These are phyloP conservation scores for Gardenia jasminoides DNA, from an alignment of 257 asterid genomes.

Conservation along the genomic window DNA sequence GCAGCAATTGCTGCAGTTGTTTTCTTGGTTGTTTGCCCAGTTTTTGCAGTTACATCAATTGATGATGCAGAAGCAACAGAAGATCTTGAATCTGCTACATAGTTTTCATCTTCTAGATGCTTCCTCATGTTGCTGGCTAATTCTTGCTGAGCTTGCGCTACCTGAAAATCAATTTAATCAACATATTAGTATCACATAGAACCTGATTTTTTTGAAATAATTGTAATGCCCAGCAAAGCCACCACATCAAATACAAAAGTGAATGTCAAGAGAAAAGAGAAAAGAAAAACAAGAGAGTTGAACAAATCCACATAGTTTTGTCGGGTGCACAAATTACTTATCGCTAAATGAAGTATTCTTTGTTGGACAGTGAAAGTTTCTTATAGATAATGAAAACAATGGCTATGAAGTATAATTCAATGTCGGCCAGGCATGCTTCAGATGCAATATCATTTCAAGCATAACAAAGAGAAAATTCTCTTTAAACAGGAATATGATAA, in stretches of 20 bases:
- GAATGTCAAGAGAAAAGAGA: not conserved
- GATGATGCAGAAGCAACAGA: constrained; percentile 21
- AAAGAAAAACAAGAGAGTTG: not conserved
- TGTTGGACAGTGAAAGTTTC: not conserved
- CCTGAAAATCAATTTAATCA: constrained; percentile 42
- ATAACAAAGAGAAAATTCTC: not conserved
- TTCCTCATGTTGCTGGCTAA: constrained; percentile 59
- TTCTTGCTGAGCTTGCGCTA: constrained; percentile 73
- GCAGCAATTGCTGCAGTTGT: constrained; percentile 85
- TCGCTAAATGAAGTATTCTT: not conserved
- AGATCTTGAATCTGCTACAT: constrained; percentile 41
- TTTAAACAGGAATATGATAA: not conserved
- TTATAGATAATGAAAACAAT: not conserved
- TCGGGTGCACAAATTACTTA: not conserved
- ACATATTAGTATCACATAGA: constrained; percentile 4
- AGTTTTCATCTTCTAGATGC: constrained; percentile 50
- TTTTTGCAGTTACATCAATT: constrained; percentile 30
- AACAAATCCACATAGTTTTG: not conserved
- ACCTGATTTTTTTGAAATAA: not conserved
- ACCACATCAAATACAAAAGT: not conserved
- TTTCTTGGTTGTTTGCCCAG: constrained; percentile 45
- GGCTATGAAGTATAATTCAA: not conserved
- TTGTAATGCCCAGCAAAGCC: not conserved
- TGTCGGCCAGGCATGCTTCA: not conserved
- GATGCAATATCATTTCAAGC: not conserved